Evolutionary conservation across 225 moss, liverwort and hornwort genomes (phyloP).

Genomic region (Neckera pumila): DNA sequence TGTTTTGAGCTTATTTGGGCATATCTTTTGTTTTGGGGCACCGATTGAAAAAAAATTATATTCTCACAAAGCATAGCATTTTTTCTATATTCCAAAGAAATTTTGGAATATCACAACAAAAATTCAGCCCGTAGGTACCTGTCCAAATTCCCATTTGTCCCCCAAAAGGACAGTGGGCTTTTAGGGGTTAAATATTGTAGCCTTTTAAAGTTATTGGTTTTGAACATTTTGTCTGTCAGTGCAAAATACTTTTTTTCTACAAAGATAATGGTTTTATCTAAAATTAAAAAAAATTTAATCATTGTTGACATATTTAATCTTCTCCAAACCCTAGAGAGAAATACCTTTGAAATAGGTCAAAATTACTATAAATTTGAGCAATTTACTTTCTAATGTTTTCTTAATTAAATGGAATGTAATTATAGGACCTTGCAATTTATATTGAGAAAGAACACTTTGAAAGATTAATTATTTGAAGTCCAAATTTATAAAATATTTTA

Average conservation of each 20-base stretch:
- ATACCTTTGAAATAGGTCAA: neutral
- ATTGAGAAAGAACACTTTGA: rapidly evolving
- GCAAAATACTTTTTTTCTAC: rapidly evolving
- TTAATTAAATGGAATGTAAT: neutral
- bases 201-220: too few relatives aligned
- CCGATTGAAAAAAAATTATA: too few relatives aligned
- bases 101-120: too few relatives aligned
- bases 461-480: neutral
- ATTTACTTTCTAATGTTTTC: neutral
- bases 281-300: neutral
- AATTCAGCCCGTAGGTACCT: too few relatives aligned
- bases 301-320: rapidly evolving
- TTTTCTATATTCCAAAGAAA: too few relatives aligned
- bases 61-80: too few relatives aligned
- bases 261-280: neutral
- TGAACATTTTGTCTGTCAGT: neutral
- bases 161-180: too few relatives aligned
- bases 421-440: neutral
- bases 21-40: too few relatives aligned
- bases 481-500: neutral
- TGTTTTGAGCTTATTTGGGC: too few relatives aligned
- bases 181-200: neutral
- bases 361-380: neutral
- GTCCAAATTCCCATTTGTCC: too few relatives aligned
- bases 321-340: neutral